Conservation (phyloP, 495 filamentous ascomycete species). For the Antarctomyces pellizariae region DNA sequence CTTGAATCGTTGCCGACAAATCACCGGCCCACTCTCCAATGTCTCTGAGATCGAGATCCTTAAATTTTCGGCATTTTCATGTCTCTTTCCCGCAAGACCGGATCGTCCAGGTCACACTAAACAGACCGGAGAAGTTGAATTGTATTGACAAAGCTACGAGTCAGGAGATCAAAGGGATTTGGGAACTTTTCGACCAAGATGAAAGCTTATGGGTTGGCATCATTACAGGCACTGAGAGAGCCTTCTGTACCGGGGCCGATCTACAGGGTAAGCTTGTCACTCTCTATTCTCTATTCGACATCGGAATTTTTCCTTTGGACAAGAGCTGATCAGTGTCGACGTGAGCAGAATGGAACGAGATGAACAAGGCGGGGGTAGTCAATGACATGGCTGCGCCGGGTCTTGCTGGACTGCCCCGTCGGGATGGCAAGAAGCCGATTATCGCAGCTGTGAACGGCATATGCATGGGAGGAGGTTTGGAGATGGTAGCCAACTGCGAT, state of each 20-base stretch:
- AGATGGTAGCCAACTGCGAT: constrained; percentile 50
- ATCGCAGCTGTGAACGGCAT: constrained; percentile 57
- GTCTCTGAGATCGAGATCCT: too few relatives aligned
- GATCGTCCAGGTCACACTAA: constrained; percentile 37
- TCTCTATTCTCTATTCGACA: too few relatives aligned
- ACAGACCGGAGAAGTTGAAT: constrained; percentile 34
- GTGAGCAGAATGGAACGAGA: constrained; percentile 22
- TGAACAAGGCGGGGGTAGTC: constrained; percentile 16
- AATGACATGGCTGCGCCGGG: constrained; percentile 24
- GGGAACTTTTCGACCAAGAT: too few relatives aligned
- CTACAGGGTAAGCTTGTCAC: too few relatives aligned
- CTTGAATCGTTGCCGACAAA: too few relatives aligned
- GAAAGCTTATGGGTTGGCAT: too few relatives aligned
- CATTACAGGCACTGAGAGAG: constrained; percentile 27
- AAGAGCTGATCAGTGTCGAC: constrained; percentile 5
- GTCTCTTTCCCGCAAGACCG: constrained; percentile 30
- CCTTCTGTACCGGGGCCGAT: constrained; percentile 37
- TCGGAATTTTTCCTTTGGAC: constrained; percentile 10
- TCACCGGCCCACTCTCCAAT: too few relatives aligned
- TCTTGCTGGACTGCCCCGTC: constrained; percentile 29
- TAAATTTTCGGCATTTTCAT: constrained; percentile 12
- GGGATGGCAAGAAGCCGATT: constrained; percentile 35
- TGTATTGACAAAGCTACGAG: too few relatives aligned
- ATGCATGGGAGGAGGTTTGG: constrained; percentile 51
- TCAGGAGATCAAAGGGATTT: too few relatives aligned